These are phyloP conservation scores for Aphanocladium album DNA, from an alignment of 2,329 filamentous ascomycete species.

Conservation along the genomic window DNA sequence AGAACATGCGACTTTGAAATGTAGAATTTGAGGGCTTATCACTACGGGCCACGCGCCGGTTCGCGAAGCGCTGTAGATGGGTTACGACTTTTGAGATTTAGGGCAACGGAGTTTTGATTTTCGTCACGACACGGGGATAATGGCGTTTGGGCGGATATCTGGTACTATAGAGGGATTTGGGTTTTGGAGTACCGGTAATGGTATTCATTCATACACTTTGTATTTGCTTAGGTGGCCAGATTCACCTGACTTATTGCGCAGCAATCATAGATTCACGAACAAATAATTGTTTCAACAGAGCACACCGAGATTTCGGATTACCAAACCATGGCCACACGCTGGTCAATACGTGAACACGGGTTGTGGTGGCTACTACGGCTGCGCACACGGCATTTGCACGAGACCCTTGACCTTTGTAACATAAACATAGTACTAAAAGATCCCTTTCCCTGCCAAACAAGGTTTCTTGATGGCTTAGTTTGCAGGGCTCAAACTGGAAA, in stretches of 20 bases:
- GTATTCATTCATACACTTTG: not conserved
- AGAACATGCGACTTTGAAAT: conserved; percentile 36
- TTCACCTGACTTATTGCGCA: not conserved
- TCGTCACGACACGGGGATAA: not conserved
- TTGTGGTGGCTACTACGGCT: not conserved
- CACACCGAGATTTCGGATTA: not conserved
- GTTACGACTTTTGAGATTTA: not conserved
- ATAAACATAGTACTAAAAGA: not conserved
- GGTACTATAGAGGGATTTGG: not conserved
- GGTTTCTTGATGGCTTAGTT: not conserved
- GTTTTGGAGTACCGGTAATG: not conserved
- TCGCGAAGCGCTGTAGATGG: not conserved
- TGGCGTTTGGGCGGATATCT: not conserved
- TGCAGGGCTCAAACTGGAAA: not conserved
- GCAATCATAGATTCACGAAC: not conserved
- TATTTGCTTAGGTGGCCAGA: not conserved
- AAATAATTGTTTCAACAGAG: not conserved
- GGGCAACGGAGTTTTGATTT: not conserved
- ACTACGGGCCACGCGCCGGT: too few species aligned
- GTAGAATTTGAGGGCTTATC: not conserved
- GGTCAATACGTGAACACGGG: not conserved
- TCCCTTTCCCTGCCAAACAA: not conserved
- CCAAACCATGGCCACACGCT: not conserved
- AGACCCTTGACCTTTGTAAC: not conserved
- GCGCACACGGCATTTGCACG: not conserved